Base-by-base conservation (phyloP, 345 rosid genomes). In the Melaleuca quinquenervia region DNA sequence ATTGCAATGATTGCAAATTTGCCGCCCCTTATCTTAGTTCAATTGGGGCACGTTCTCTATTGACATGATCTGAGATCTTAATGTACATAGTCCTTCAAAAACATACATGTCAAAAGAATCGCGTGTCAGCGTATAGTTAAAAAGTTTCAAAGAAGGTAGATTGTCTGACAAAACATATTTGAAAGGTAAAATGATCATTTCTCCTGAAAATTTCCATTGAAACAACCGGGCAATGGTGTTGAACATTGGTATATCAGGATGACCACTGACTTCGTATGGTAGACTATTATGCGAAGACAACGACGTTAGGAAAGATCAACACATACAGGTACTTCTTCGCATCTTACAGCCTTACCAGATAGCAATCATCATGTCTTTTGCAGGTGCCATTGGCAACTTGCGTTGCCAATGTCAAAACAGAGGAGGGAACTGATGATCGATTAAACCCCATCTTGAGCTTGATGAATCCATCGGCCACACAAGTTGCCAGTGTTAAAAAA, bases 351-450 rank as follows among this genome's bases (percentile, higher is more conserved):
- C n/a, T 55, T 11, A 55, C 10, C 29, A 24, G 29, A 10, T 27
- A 24, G 62, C 29, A 55, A 55, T 55, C 0, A 55, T 24, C 7
- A 24, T 55, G 62, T 11, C 24, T 55, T 13, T 55, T 6, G 0
- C 26, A 55, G 62, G 14, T 5, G 6, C 41, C 41, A 14, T 27
- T 0, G 7, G 26, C 10, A 55, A 11, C 14, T 1, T 27, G 10
- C 24, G 29, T 11, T 24, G 62, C 62, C 62, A 1, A 27, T 24
- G 24, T 55, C 6, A 6, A 2, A 55, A 55, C 24, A 11, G 0
- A 2, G 10, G 1, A 4, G 0, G 62, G 27, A 24, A 24, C 62
- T 1, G 62, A 49, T 6, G 51, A 13, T 8, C 3, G 11, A 50
- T 4, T 13, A 50, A 1, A 50, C 51, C 51, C 3, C 11, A 50